These are phyloP conservation scores for Diaporthe nobilis DNA, from an alignment of 2,329 filamentous ascomycete species.

Conservation along the genomic window DNA sequence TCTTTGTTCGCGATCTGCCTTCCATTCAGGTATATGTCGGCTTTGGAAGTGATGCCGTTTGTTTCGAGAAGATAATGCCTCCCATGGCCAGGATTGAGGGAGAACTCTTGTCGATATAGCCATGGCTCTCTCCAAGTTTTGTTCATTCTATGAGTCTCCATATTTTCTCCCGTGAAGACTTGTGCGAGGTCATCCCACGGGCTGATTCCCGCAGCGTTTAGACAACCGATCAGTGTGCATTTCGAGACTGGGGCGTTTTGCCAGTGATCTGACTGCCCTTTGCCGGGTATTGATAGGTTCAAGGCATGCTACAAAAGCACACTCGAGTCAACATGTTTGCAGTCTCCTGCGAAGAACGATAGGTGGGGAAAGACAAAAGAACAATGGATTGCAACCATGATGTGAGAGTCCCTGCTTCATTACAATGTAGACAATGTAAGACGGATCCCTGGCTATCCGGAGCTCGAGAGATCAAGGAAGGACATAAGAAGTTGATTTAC, in stretches of 20 bases:
- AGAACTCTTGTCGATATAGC: slow-evolving; percentile 71
- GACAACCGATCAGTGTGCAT: slow-evolving; percentile 35
- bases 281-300: slow-evolving; percentile 2
- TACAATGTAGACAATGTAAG: not conserved
- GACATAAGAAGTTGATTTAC: too few species aligned
- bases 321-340: not conserved
- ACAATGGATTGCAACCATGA: not conserved
- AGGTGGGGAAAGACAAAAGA: too few species aligned
- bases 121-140: slow-evolving; percentile 53
- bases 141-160: slow-evolving; percentile 45
- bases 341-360: too few species aligned
- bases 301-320: not conserved
- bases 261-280: slow-evolving; percentile 3
- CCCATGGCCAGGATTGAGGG: slow-evolving; percentile 50
- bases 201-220: slow-evolving; percentile 10
- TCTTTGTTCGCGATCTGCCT: slow-evolving; percentile 62
- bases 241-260: slow-evolving; percentile 17
- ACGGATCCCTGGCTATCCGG: too few species aligned
- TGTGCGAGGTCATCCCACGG: slow-evolving; percentile 22
- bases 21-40: slow-evolving; percentile 73
- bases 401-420: not conserved
- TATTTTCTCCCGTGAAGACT: slow-evolving; percentile 52
- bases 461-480: too few species aligned
- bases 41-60: slow-evolving; percentile 71
- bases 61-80: slow-evolving; percentile 68